Conservation (phyloP, 2,329 filamentous ascomycete species). For the Ophiocordyceps unilateralis region DNA sequence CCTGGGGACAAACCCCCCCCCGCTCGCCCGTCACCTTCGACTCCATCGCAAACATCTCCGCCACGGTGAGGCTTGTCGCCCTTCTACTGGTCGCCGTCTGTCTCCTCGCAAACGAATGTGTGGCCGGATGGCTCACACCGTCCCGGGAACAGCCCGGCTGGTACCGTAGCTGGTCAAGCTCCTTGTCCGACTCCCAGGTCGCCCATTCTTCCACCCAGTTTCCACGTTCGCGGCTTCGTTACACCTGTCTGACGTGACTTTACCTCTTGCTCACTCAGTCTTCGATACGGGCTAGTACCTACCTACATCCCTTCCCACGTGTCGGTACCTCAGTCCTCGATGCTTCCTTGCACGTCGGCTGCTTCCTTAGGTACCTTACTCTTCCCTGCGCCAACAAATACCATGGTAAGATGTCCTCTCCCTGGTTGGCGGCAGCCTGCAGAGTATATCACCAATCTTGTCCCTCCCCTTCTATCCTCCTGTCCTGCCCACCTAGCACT, state of each 20-base stretch:
- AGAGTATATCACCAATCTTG: conserved; percentile 23
- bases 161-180: conserved; percentile 17
- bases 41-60: neutral
- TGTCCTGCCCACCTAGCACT: conserved; percentile 8
- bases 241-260: conserved; percentile 12
- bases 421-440: conserved; percentile 24
- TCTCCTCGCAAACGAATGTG: conserved; percentile 3
- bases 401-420: conserved; percentile 30
- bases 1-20: conserved; percentile 3
- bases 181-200: conserved; percentile 7
- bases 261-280: conserved; percentile 13
- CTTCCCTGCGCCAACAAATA: conserved; percentile 18
- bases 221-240: conserved; percentile 4
- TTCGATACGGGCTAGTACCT: conserved; percentile 14
- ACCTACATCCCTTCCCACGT: conserved; percentile 13
- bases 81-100: neutral
- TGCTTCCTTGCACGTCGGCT: conserved; percentile 13
- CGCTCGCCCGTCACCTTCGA: conserved; percentile 7
- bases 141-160: conserved; percentile 17
- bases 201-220: conserved; percentile 6
- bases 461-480: conserved; percentile 10
- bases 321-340: conserved; percentile 18
- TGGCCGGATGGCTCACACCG: conserved; percentile 5
- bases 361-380: conserved; percentile 16
- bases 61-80: too few relatives aligned